Percentiles rank a stretch among this genome's conserved stretches.
These are phyloP conservation scores for Pseudocercospora fuligena DNA, from an alignment of 2,329 filamentous ascomycete genomes.

Conservation along the genomic window DNA sequence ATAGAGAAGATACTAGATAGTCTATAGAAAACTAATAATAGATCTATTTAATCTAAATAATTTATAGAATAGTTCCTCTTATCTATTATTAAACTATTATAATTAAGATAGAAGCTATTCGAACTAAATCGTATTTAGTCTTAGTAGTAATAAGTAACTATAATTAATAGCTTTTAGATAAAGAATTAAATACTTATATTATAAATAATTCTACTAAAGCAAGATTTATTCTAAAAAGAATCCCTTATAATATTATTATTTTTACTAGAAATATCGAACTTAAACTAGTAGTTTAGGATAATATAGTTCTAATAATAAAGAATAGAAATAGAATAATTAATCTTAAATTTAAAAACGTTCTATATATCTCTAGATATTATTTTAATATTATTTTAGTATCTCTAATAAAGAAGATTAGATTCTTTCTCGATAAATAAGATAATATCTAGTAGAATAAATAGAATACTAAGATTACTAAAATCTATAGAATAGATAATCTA, in stretches of 20 bases:
- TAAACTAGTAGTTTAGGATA: background rate
- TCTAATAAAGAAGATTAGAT: background rate
- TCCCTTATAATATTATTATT: background rate
- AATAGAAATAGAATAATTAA: background rate
- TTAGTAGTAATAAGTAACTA: background rate
- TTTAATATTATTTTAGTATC: background rate
- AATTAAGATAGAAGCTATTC: background rate
- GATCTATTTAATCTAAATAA: background rate
- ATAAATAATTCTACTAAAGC: background rate
- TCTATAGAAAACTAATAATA: background rate
- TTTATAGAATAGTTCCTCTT: background rate
- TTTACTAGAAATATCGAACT: background rate
- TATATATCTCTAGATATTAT: background rate
- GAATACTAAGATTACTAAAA: background rate
- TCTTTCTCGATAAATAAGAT: background rate
- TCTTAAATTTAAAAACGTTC: background rate
- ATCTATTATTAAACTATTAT: background rate
- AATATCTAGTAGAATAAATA: background rate
- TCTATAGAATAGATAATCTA: background rate
- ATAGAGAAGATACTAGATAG: no score
- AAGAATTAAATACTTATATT: background rate
- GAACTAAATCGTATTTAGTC: background rate
- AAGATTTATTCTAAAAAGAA: background rate
- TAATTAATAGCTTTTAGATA: background rate
- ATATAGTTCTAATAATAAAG: background rate